Conservation (phyloP, 192 early-diverging fungal species). For the Coemansia sp. region DNA sequence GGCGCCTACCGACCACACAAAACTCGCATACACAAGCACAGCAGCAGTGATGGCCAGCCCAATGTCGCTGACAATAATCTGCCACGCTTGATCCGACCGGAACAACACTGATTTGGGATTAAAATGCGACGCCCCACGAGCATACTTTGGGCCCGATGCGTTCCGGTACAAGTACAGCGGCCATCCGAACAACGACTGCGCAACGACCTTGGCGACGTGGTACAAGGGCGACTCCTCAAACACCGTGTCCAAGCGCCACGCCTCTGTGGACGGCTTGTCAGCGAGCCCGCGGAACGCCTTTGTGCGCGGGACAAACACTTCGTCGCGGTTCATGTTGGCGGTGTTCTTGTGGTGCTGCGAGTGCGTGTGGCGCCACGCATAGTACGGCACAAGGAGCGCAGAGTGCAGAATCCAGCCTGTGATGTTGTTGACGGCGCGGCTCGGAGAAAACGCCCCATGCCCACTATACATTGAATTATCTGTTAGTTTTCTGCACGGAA, state of each 20-base stretch:
- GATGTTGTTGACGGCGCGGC: constrained; percentile 79
- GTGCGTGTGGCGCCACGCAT: constrained; percentile 90
- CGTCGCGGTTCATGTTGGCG: constrained; percentile 85
- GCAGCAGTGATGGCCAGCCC: constrained; percentile 61
- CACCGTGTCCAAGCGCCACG: constrained; percentile 54
- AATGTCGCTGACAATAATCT: constrained; percentile 73
- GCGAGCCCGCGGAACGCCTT: constrained; percentile 59
- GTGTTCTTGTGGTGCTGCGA: constrained; percentile 92
- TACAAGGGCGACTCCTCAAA: constrained; percentile 75
- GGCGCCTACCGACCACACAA: constrained; percentile 55
- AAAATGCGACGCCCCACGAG: constrained; percentile 79
- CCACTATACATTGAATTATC: constrained; percentile 50
- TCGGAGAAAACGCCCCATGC: constrained; percentile 86
- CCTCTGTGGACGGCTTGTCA: constrained; percentile 49
- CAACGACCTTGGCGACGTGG: constrained; percentile 60
- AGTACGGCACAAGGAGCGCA: constrained; percentile 86
- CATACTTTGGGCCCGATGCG: constrained; percentile 74
- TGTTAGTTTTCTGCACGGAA: background rate
- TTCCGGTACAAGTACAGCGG: constrained; percentile 81
- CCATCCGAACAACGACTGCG: constrained; percentile 84
- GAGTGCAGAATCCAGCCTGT: constrained; percentile 90
- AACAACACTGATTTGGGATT: constrained; percentile 79
- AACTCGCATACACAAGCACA: constrained; percentile 55
- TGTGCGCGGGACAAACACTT: constrained; percentile 90
- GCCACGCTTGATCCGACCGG: constrained; percentile 64